Evolutionary conservation across 2,329 filamentous ascomycete genomes (phyloP).

Genomic region (Neospermospora avenae): DNA sequence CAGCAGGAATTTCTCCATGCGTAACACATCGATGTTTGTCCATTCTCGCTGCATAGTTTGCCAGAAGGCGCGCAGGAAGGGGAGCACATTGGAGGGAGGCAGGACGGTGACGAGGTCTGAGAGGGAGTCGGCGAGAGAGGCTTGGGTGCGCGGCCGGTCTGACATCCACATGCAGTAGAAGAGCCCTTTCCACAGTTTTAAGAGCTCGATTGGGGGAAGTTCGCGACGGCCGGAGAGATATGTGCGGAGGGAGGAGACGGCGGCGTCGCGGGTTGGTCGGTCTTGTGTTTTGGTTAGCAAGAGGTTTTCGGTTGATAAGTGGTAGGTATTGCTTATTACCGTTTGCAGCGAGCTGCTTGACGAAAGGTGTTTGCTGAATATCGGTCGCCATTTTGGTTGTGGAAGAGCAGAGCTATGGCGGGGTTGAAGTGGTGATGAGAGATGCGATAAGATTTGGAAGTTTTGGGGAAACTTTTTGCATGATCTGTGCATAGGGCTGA

Average conservation of each 20-base stretch:
- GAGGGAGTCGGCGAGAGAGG: conserved; percentile 75
- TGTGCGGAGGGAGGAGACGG: conserved; percentile 70
- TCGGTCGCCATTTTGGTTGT: conserved; percentile 25
- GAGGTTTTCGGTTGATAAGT: background rate
- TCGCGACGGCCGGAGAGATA: conserved; percentile 63
- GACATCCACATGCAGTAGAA: conserved; percentile 95
- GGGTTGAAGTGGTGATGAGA: conserved; percentile 1
- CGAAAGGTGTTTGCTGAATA: conserved; percentile 35
- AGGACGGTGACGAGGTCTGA: conserved; percentile 65
- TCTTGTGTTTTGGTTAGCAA: conserved; percentile 48
- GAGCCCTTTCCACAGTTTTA: conserved; percentile 92
- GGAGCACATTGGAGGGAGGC: conserved; percentile 42
- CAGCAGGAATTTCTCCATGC: conserved; percentile 91
- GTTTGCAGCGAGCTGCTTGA: conserved; percentile 38
- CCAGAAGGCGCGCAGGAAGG: conserved; percentile 65
- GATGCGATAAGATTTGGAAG: conserved; percentile 1
- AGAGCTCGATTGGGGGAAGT: conserved; percentile 66
- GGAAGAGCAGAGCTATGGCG: background rate
- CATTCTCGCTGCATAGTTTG: conserved; percentile 67
- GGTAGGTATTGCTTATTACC: conserved; percentile 29
- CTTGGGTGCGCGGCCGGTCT: conserved; percentile 83
- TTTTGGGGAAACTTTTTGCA: conserved; percentile 1
- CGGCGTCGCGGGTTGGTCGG: conserved; percentile 71
- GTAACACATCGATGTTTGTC: conserved; percentile 66
- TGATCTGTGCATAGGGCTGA: conserved; percentile 1